Evolutionary conservation across 164 flowering plant genomes (phyloP).

Genomic region (Saururus chinensis): DNA sequence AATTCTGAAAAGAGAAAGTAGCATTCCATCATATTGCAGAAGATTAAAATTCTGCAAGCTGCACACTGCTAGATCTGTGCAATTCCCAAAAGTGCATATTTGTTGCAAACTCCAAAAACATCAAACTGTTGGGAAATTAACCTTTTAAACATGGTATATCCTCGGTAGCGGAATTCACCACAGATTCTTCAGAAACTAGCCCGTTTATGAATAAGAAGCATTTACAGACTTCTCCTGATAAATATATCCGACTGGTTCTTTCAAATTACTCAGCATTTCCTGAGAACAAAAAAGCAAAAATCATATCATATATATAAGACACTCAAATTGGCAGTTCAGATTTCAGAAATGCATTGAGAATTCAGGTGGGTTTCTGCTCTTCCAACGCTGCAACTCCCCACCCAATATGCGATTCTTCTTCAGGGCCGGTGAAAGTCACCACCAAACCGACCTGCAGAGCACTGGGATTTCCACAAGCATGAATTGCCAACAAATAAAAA

Average conservation of each 20-base stretch:
- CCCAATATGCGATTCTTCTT: too few species aligned
- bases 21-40: not conserved
- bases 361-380: too few species aligned
- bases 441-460: too few species aligned
- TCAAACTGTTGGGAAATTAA: not conserved
- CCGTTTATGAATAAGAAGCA: constrained; percentile 2
- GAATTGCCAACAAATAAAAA: too few species aligned
- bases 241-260: constrained; percentile 50
- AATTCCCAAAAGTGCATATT: not conserved
- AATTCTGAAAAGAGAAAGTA: constrained; percentile 10
- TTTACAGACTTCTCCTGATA: constrained; percentile 21
- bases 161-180: not conserved
- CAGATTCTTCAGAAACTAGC: not conserved
- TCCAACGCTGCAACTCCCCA: too few species aligned
- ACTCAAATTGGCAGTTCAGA: not conserved
- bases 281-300: constrained; percentile 14
- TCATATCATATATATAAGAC: not conserved
- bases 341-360: too few species aligned
- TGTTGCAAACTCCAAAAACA: not conserved
- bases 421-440: too few species aligned
- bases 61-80: not conserved
- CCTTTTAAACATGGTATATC: constrained; percentile 17
- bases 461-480: too few species aligned
- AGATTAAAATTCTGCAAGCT: not conserved
- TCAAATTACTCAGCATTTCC: constrained; percentile 36